phyloP scores from a whole-genome alignment of 2,329 filamentous ascomycete species.

The Didymella arachidicola region DNA sequence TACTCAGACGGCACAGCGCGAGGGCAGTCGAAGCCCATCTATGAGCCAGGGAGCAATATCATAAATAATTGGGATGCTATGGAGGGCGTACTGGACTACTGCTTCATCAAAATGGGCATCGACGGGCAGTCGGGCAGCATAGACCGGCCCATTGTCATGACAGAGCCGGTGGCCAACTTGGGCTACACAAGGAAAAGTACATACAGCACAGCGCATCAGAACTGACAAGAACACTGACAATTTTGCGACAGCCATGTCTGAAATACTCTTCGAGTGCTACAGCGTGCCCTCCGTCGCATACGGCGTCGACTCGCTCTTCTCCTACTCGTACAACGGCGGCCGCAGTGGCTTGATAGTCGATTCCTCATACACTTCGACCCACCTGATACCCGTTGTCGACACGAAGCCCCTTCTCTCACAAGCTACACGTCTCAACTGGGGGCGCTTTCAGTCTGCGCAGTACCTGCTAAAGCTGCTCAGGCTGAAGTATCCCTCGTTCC shows the following conservation, averaged over 20 bases:
- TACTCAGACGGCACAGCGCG: constrained; percentile 93
- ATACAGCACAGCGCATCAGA: constrained; percentile 42
- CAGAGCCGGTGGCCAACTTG: constrained; percentile 90
- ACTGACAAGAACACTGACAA: constrained; percentile 34
- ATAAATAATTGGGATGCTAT: constrained; percentile 98
- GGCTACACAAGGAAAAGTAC: constrained; percentile 86
- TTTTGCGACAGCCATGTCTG: constrained; percentile 78
- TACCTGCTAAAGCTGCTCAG: constrained; percentile 89
- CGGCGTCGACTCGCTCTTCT: constrained; percentile 96
- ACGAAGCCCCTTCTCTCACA: constrained; percentile 84
- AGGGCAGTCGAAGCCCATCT: constrained; percentile 88
- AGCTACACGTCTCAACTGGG: constrained; percentile 92
- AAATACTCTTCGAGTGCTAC: constrained; percentile 97
- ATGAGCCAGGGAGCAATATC: constrained; percentile 88
- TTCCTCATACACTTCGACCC: constrained; percentile 91
- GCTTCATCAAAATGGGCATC: constrained; percentile 92
- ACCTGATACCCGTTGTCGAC: constrained; percentile 92
- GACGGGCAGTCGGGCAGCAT: constrained; percentile 77
- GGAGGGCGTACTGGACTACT: constrained; percentile 92
- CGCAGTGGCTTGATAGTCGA: constrained; percentile 87
- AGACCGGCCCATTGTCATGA: constrained; percentile 91
- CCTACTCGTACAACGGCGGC: constrained; percentile 90
- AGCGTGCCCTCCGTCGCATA: constrained; percentile 87
- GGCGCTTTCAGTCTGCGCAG: constrained; percentile 86
- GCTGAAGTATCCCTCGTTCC: constrained; percentile 90